These are phyloP conservation scores for Psilocybe cyanescens DNA, from an alignment of 768 basidiomycete genomes.

Conservation along the genomic window DNA sequence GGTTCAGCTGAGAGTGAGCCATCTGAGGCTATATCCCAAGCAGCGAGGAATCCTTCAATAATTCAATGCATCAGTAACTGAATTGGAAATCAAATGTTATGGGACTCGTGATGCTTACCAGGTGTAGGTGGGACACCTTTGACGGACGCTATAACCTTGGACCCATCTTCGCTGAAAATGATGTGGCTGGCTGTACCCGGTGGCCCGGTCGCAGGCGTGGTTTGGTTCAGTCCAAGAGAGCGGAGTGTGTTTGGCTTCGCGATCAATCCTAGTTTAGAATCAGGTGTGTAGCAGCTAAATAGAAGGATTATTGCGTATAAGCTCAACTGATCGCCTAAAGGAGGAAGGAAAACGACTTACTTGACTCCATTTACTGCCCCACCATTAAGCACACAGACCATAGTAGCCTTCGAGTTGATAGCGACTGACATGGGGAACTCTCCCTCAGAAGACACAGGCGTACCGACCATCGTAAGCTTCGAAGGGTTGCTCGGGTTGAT, in stretches of 20 bases:
- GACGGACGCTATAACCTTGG: conserved; percentile 48
- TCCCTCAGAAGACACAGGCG: conserved; percentile 46
- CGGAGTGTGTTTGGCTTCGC: conserved; percentile 44
- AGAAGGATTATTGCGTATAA: not conserved
- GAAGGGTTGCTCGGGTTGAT: conserved; percentile 49
- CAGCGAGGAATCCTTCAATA: conserved; percentile 46
- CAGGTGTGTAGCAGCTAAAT: conserved; percentile 47
- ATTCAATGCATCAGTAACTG: not conserved
- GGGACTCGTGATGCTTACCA: not conserved
- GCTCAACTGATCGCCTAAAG: too few species aligned
- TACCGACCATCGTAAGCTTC: conserved; percentile 43
- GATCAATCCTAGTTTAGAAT: conserved; percentile 42
- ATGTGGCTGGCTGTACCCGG: conserved; percentile 47
- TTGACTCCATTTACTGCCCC: conserved; percentile 45
- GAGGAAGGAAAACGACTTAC: not conserved
- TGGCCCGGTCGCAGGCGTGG: conserved; percentile 55
- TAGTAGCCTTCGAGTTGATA: conserved; percentile 30
- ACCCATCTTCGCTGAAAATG: conserved; percentile 49
- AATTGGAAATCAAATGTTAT: not conserved
- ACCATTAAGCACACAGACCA: conserved; percentile 46
- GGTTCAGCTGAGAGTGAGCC: conserved; percentile 49
- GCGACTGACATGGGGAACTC: conserved; percentile 55
- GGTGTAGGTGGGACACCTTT: conserved; percentile 53
- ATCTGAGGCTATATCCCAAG: conserved; percentile 48
- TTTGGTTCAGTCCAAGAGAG: conserved; percentile 49